Conservation (phyloP, 306 rosid genomes). For the Ceratonia siliqua region DNA sequence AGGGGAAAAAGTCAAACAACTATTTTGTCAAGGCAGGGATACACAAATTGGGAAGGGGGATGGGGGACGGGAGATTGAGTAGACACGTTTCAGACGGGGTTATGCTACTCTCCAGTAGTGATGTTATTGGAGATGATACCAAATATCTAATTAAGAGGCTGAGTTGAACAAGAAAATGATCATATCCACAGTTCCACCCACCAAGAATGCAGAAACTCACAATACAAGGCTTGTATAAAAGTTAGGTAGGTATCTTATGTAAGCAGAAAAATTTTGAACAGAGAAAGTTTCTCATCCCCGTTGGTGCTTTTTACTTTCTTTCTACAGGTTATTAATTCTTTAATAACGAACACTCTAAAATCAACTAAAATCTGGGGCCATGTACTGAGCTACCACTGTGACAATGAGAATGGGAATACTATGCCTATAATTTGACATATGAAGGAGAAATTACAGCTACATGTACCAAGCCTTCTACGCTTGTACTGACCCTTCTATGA, state of each 20-base stretch:
- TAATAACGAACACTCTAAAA: not conserved
- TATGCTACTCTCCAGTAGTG: not conserved
- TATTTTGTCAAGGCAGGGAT: not conserved
- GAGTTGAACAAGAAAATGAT: not conserved
- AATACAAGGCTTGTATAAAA: not conserved
- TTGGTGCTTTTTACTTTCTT: not conserved
- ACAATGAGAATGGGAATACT: constrained; percentile 14
- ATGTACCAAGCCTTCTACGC: constrained; percentile 26
- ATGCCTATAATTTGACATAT: constrained; percentile 32
- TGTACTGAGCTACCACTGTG: not conserved
- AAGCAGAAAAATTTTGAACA: not conserved
- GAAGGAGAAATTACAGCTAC: constrained; percentile 31
- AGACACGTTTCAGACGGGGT: not conserved
- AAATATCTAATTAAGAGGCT: not conserved
- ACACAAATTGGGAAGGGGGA: not conserved
- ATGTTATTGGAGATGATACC: not conserved
- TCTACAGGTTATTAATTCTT: constrained; percentile 15
- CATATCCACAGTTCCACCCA: not conserved
- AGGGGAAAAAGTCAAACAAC: not conserved
- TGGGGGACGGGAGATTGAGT: not conserved
- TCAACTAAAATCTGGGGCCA: not conserved
- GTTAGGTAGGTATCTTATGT: not conserved
- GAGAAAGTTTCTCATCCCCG: not conserved
- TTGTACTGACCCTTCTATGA: constrained; percentile 23
- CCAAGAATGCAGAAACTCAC: not conserved